A percentile compares a stretch with the other conserved stretches of the same genome.
These are phyloP conservation scores for Pulchroboletus neoregius DNA, from an alignment of 1,284 basidiomycete genomes.

Conservation along the genomic window DNA sequence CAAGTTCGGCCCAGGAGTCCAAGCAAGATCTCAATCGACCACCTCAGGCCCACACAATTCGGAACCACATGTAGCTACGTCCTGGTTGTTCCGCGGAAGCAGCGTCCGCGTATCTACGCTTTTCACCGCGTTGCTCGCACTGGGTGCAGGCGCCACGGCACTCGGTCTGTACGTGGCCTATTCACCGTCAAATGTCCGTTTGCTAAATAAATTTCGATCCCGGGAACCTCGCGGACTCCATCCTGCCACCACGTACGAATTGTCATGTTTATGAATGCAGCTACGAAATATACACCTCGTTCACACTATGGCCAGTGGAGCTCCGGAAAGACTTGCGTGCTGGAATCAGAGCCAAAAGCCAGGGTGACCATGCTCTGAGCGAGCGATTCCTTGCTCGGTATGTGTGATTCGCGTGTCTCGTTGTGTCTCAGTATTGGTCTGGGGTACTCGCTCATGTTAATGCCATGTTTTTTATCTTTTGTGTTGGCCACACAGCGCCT, in stretches of 20 bases:
- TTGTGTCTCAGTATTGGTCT: too few relatives aligned
- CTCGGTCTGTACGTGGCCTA: slow-evolving; percentile 51
- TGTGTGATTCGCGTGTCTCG: too few relatives aligned
- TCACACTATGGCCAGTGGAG: slow-evolving; percentile 58
- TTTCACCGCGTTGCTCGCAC: slow-evolving; percentile 44
- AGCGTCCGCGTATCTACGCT: slow-evolving; percentile 39
- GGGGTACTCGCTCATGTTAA: too few relatives aligned
- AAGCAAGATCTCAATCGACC: slow-evolving; percentile 11
- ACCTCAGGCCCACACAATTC: slow-evolving; percentile 1
- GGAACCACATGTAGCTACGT: not conserved
- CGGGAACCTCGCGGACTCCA: not conserved
- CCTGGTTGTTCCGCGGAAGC: slow-evolving; percentile 20
- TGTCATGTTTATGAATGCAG: slow-evolving; percentile 33
- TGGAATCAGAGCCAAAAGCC: slow-evolving; percentile 60
- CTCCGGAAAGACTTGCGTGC: slow-evolving; percentile 60
- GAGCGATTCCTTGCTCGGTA: slow-evolving; percentile 55
- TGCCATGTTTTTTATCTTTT: not conserved
- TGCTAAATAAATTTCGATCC: too few relatives aligned
- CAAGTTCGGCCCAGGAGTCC: slow-evolving; percentile 1
- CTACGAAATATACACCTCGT: slow-evolving; percentile 56
- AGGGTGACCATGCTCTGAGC: slow-evolving; percentile 55
- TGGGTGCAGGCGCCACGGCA: slow-evolving; percentile 47
- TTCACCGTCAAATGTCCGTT: not conserved
- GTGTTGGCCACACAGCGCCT: slow-evolving; percentile 47
- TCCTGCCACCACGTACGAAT: not conserved